Conservation (phyloP, 345 rosid genomes). For the Clarkia xantiana region DNA sequence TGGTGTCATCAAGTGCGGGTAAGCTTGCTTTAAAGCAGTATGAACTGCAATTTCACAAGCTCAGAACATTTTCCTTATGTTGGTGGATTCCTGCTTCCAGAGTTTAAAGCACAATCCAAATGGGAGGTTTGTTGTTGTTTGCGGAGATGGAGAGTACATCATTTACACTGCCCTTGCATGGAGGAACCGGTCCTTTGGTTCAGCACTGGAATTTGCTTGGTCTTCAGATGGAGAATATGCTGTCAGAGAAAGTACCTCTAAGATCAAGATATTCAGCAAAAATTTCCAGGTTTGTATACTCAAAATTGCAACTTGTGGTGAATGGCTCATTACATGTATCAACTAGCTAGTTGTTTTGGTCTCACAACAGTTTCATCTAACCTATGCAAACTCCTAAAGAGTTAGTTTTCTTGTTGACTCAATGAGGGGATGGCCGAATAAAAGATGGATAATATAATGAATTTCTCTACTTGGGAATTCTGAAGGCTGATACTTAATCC, state of each 20-base stretch:
- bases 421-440: background rate
- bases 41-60: background rate
- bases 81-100: conserved; percentile 20
- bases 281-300: conserved; percentile 67
- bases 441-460: no score
- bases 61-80: conserved; percentile 3
- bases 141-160: conserved; percentile 98
- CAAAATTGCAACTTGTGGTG: background rate
- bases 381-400: no score
- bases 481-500: no score
- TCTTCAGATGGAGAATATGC: conserved; percentile 98
- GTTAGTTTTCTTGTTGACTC: no score
- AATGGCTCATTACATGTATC: no score
- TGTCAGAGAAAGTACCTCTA: conserved; percentile 91
- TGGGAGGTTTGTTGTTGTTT: conserved; percentile 94
- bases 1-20: no score
- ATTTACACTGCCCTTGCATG: conserved; percentile 97
- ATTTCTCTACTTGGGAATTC: no score
- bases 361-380: no score
- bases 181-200: conserved; percentile 99
- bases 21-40: no score
- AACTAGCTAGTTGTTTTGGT: no score
- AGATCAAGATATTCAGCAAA: conserved; percentile 82
- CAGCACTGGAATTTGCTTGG: conserved; percentile 94
- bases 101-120: conserved; percentile 96